A percentile compares a stretch with the other conserved stretches of the same genome.
These are phyloP conservation scores for Thalassiosira hispida DNA, from an alignment of 352 stramenopile genomes.

Conservation along the genomic window DNA sequence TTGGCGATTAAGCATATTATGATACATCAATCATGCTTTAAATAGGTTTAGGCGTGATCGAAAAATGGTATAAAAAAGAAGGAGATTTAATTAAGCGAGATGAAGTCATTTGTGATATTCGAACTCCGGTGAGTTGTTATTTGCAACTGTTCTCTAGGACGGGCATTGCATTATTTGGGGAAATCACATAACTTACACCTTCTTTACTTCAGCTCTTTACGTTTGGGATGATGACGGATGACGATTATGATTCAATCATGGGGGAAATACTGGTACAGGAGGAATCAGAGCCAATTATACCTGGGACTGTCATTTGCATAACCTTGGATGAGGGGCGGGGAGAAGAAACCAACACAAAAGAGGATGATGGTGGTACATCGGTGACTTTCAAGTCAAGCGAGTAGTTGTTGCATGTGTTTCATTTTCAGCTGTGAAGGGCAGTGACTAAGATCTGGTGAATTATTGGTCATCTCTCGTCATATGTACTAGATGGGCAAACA, in stretches of 20 bases:
- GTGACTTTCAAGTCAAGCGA: too few species aligned
- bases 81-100: slow-evolving; percentile 66
- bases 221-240: slow-evolving; percentile 73
- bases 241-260: slow-evolving; percentile 68
- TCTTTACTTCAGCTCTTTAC: slow-evolving; percentile 59
- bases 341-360: background rate
- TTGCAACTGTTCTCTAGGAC: background rate
- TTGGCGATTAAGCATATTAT: background rate
- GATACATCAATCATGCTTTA: background rate
- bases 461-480: too few species aligned
- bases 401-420: too few species aligned
- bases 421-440: too few species aligned
- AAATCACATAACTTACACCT: too few species aligned
- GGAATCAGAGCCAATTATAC: slow-evolving; percentile 18
- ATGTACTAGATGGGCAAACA: too few species aligned
- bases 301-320: slow-evolving; percentile 47
- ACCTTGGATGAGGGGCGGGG: slow-evolving; percentile 31
- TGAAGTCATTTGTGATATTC: slow-evolving; percentile 79
- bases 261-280: slow-evolving; percentile 60
- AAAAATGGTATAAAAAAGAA: slow-evolving; percentile 75
- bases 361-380: background rate
- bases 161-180: background rate
- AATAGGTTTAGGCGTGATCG: slow-evolving; percentile 31
- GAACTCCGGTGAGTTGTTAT: slow-evolving; percentile 47
- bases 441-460: too few species aligned